Conservation (phyloP, 371 early-diverging fungal genomes). For the Capniomyces stellatus region DNA sequence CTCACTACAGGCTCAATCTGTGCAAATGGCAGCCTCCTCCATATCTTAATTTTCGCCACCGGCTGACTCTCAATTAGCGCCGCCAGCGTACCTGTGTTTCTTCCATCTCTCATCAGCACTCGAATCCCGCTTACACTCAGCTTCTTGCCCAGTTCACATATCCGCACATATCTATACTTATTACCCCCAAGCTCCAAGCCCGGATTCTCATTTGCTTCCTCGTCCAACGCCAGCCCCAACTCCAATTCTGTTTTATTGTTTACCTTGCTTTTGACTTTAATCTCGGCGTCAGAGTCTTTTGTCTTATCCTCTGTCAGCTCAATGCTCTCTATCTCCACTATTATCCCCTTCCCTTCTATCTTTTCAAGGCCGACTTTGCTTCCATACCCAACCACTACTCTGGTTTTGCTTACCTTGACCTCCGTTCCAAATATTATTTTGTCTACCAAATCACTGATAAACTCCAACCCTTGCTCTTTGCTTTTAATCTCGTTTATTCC, state of each 20-base stretch:
- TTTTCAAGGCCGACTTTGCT: neutral
- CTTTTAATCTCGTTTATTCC: neutral
- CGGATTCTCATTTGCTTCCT: neutral
- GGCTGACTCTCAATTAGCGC: neutral
- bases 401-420: conserved; percentile 15
- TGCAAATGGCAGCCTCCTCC: neutral
- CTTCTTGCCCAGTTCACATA: neutral
- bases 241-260: no score
- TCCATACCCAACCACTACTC: conserved; percentile 1
- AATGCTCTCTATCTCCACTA: neutral
- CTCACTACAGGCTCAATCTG: neutral
- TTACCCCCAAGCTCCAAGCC: neutral
- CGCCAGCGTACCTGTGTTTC: neutral
- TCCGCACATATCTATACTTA: neutral
- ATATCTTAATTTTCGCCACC: neutral
- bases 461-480: conserved; percentile 16
- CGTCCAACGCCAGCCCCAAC: no score
- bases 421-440: conserved; percentile 28
- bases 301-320: neutral
- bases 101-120: neutral
- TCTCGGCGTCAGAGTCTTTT: no score
- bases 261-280: no score
- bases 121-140: neutral
- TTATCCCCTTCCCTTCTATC: neutral
- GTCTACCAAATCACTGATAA: conserved; percentile 27